Evolutionary conservation across 2,329 filamentous ascomycete species (phyloP), one percentile per base, ranked within the genome.

Genomic region (Fusarium sp.): DNA sequence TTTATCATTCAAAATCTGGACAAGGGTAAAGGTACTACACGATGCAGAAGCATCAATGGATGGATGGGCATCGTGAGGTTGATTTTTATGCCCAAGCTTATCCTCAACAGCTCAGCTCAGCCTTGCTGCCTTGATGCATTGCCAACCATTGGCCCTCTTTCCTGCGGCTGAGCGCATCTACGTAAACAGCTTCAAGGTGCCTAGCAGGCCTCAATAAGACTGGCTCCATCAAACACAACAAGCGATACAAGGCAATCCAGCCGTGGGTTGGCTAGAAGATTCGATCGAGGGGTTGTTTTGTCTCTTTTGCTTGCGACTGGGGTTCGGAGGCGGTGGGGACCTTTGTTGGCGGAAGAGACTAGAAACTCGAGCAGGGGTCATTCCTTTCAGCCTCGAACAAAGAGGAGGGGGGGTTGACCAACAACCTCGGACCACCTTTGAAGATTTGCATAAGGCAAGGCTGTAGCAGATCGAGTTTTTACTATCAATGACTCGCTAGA

Each of bases 211-310:
- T 75, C 70, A 71, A 61, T 68, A 32, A 37, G 9, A 16, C 32
- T 56, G 23, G 48, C 20, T 20, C 23, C 23, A 18, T 61, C 41
- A 43, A 60, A 50, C 34, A 32, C 25, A 37, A 14, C 23, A 64
- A 45, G 61, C 34, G 67, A 59, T 48, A 61, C 43, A 48, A 14
- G 25, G 45, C 16, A 50, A 50, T 23, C 56, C 37, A 30, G 61
- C 27, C 13, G 13, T 59, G 45, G 61, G 67, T 66, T 48, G 68
- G 69, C 76, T 78, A 78, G 76, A 78, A 78, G 76, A 58, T 78
- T 78, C 76, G 76, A 76, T 65, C 57, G 57, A 73, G 69, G 72
- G 72, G 68, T 62, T 14, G 32, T 41, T 23, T n/a, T 37, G 20
- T n/a, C 20, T 60, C 43, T 69, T 50, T 5, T 20, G 18, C 18